These are phyloP conservation scores for Nothopassalora personata DNA, from an alignment of 2,329 filamentous ascomycete species.

Conservation along the genomic window DNA sequence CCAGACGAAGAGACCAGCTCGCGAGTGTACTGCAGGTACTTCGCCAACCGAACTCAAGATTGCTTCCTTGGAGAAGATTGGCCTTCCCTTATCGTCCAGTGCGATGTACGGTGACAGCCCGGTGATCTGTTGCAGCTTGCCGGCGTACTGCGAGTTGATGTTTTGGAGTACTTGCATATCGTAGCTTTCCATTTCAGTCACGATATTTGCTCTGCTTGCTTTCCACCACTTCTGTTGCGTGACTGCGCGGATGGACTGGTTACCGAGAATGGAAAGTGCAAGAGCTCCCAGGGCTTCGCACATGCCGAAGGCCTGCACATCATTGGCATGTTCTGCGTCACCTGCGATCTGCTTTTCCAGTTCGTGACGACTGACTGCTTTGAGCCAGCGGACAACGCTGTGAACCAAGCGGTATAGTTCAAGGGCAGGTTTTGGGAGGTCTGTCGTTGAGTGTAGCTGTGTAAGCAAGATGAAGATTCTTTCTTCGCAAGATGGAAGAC, in stretches of 20 bases:
- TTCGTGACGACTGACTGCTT: slow-evolving; percentile 26
- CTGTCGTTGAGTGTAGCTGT: slow-evolving; percentile 21
- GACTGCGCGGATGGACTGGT: slow-evolving; percentile 21
- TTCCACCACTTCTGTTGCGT: slow-evolving; percentile 30
- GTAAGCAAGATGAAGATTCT: slow-evolving; percentile 28
- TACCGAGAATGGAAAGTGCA: slow-evolving; percentile 27
- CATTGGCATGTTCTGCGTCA: slow-evolving; percentile 23
- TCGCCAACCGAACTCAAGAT: slow-evolving; percentile 43
- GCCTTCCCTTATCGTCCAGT: slow-evolving; percentile 59
- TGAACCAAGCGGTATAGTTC: slow-evolving; percentile 21
- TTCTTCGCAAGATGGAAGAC: slow-evolving; percentile 30
- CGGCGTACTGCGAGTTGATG: slow-evolving; percentile 29
- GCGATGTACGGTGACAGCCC: slow-evolving; percentile 56
- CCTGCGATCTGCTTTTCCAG: slow-evolving; percentile 28
- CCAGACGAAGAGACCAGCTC: slow-evolving; percentile 79
- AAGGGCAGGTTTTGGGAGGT: slow-evolving; percentile 15
- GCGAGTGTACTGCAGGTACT: slow-evolving; percentile 65
- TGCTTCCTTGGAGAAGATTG: slow-evolving; percentile 56
- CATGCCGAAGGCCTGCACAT: slow-evolving; percentile 21
- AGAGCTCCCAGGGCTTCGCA: slow-evolving; percentile 32
- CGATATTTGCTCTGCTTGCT: slow-evolving; percentile 21
- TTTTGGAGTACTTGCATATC: slow-evolving; percentile 31
- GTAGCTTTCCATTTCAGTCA: slow-evolving; percentile 29
- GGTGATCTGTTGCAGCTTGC: slow-evolving; percentile 27
- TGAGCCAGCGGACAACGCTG: slow-evolving; percentile 28